Evolutionary conservation across 306 rosid genomes (phyloP), one percentile per base, ranked within the genome.

Genomic region (Boehmeria nivea): DNA sequence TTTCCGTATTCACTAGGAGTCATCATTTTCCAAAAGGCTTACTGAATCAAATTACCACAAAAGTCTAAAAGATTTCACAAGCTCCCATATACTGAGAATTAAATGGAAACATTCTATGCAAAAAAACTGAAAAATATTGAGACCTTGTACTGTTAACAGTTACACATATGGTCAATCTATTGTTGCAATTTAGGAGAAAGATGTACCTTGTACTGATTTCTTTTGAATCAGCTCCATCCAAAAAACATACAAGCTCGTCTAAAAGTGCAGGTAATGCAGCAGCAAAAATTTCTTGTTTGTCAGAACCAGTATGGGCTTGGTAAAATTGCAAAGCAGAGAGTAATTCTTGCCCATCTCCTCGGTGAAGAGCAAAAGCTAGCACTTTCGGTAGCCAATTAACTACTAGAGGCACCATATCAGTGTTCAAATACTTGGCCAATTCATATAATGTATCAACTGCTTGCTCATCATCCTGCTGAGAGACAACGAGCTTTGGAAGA

Each of bases 331-430:
- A 76, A 50, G 91, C 89, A 50, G 80, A 73, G 24, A 59, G 68
- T 54, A 91, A 70, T 58, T 72, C 80, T 57, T 53, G 77, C 38
- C 63, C 89, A 76, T 87, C 90, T 59, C 78, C 70, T 76, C 60
- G 85, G 59, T 76, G 84, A 67, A 91, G 89, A 70, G 80, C 91
- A 78, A 76, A 91, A 54, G 96, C 95, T 71, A 91, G 87, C 66
- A 91, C 98, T 84, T 87, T 84, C n/a, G 96, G 96, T 44, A 87
- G 72, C 95, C 91, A 91, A 60, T 76, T 69, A 61, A 82, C 76
- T 59, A 75, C 61, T 54, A 87, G 63, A 57, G 84, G 58, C 54
- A 58, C 81, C 85, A 82, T 39, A 74, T 84, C 95, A 53, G 81
- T 82, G 56, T 82, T 74, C 70, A 81, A 68, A 71, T 69, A 80